Conservation (phyloP, 2,329 filamentous ascomycete species). For the Macrophomina phaseolina region DNA sequence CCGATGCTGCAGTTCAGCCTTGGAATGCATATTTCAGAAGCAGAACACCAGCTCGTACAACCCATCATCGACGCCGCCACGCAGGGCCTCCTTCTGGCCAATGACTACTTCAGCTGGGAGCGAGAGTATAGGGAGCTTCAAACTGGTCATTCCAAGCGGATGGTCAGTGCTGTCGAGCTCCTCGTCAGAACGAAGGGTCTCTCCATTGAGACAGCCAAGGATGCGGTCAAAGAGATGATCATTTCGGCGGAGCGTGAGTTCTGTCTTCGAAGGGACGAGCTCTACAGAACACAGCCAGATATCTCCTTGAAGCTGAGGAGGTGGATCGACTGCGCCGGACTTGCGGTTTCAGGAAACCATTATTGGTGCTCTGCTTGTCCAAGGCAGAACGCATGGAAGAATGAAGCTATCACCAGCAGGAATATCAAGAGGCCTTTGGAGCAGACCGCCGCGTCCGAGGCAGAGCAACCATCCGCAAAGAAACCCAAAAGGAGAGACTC, state of each 20-base stretch:
- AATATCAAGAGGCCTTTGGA: too few species aligned
- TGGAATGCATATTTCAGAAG: neutral
- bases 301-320: neutral
- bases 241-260: neutral
- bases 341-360: conserved; percentile 4
- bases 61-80: neutral
- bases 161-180: conserved; percentile 6
- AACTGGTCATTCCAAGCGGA: neutral
- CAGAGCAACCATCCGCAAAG: too few species aligned
- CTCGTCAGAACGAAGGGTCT: neutral
- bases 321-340: neutral
- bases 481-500: too few species aligned
- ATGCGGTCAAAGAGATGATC: neutral
- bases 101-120: conserved; percentile 5
- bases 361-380: neutral
- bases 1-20: conserved; percentile 14
- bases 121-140: neutral
- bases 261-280: neutral
- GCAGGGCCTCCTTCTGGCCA: neutral
- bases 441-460: too few species aligned
- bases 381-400: too few species aligned
- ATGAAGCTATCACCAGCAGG: too few species aligned
- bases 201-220: neutral
- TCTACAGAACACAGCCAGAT: neutral
- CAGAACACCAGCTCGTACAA: neutral